These are phyloP conservation scores for Entomortierella lignicola DNA, from an alignment of 192 early-diverging fungal species.

Conservation along the genomic window DNA sequence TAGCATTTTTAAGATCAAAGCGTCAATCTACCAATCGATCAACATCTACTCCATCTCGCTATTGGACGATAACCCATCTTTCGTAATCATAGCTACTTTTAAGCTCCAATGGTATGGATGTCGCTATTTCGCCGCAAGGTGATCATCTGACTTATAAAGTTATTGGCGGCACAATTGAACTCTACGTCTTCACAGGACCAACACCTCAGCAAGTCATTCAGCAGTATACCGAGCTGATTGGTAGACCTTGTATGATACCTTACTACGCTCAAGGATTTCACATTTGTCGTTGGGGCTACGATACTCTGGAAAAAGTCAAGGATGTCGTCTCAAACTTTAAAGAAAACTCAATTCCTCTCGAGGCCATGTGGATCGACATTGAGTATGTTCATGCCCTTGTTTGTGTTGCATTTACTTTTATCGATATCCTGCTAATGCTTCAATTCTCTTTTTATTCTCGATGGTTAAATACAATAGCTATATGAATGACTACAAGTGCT, in stretches of 20 bases:
- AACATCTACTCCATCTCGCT: too few relatives aligned
- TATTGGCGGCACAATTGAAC: conserved; percentile 70
- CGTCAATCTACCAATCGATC: neutral
- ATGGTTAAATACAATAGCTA: conserved; percentile 39
- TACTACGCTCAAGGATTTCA: conserved; percentile 69
- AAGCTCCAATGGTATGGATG: conserved; percentile 76
- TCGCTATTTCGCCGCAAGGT: conserved; percentile 25
- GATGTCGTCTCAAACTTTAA: conserved; percentile 65
- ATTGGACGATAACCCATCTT: too few relatives aligned
- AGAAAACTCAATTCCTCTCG: conserved; percentile 65
- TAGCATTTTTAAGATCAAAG: neutral
- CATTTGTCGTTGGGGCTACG: conserved; percentile 73
- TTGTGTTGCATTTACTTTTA: conserved; percentile 2
- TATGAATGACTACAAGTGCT: conserved; percentile 70
- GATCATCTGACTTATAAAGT: conserved; percentile 67
- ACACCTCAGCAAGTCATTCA: conserved; percentile 54
- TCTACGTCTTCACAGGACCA: conserved; percentile 70
- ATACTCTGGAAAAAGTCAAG: conserved; percentile 64
- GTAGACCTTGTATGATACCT: conserved; percentile 65
- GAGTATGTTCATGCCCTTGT: conserved; percentile 45
- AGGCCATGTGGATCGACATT: conserved; percentile 72
- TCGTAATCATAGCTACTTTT: conserved; percentile 51
- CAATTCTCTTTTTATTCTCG: too few relatives aligned
- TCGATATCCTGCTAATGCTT: too few relatives aligned
- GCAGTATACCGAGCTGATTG: conserved; percentile 71